Conservation (phyloP, 352 stramenopile species). For the Phytophthora lateralis region DNA sequence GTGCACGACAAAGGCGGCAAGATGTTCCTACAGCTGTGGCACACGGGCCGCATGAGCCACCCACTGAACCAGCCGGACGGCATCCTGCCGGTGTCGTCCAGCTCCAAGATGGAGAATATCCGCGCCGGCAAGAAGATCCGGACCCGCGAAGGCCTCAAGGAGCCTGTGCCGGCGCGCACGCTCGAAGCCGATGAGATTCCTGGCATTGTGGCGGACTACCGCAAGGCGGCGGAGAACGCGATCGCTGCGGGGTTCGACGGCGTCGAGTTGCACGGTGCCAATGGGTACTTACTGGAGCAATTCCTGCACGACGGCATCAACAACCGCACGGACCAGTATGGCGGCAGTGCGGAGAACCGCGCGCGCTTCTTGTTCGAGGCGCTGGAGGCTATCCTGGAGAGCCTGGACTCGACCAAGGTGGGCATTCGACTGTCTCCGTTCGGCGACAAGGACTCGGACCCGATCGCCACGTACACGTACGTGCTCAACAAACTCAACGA, state of each 20-base stretch:
- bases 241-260: slow-evolving; percentile 90
- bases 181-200: slow-evolving; percentile 81
- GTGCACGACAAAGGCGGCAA: slow-evolving; percentile 81
- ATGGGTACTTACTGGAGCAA: slow-evolving; percentile 94
- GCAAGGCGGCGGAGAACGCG: slow-evolving; percentile 57
- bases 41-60: slow-evolving; percentile 82
- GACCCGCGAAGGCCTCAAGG: slow-evolving; percentile 48
- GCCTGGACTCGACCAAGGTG: slow-evolving; percentile 38
- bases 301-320: slow-evolving; percentile 89
- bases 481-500: slow-evolving; percentile 59
- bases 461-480: slow-evolving; percentile 54
- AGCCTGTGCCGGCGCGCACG: slow-evolving; percentile 57
- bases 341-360: slow-evolving; percentile 87
- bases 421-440: slow-evolving; percentile 57
- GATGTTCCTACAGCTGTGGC: slow-evolving; percentile 91
- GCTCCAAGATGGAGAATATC: slow-evolving; percentile 42
- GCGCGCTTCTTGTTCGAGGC: slow-evolving; percentile 77
- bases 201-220: slow-evolving; percentile 73
- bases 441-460: slow-evolving; percentile 51
- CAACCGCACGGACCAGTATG: slow-evolving; percentile 86
- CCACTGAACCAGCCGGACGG: slow-evolving; percentile 62
- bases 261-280: slow-evolving; percentile 89
- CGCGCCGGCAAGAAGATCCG: slow-evolving; percentile 41
- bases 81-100: slow-evolving; percentile 65
- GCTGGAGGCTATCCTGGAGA: slow-evolving; percentile 60